Base-by-base conservation (phyloP, 2,329 filamentous ascomycete species). In the Thelonectria rubi region DNA sequence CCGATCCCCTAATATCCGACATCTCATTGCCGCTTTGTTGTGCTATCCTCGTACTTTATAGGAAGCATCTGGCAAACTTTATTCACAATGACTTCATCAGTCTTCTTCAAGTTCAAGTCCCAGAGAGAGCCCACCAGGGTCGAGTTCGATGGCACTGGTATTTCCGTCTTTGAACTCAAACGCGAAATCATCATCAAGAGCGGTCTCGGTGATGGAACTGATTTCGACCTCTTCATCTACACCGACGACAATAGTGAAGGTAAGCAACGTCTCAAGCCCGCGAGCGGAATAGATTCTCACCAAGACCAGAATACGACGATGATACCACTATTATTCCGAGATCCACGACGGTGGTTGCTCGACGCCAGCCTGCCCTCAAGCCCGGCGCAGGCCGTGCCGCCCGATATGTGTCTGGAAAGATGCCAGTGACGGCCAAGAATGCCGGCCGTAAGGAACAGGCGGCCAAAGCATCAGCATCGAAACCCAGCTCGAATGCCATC, bases 21-120 rank as follows among this genome's bases (percentile, higher is more conserved):
- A 62, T 62, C 63, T 55, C 68, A 64, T 58, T 65, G 51, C 47
- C 26, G 58, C 59, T 64, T 64, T 64, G 64, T 64, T 69, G 66
- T 70, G 67, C 60, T 68, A 55, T 64, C 67, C 58, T 65, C 62
- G 55, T 66, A 65, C 61, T 64, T 63, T 67, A 68, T 75, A 70
- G 70, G 64, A 66, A 72, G 66, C 66, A 69, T 58, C 60, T 56
- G 65, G 63, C 60, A 65, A 65, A 52, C 56, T 56, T 53, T 65
- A 62, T 64, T 76, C 81, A 88, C 74, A 74, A 97, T 97, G 94
- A 88, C 93, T 76, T 97, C 95, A 59, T 98, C 94, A 69, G 95
- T 99, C 75, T 98, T 97, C 81, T 99, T 97, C 91, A 97, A 97
- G 82, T 99, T 99, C 89, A 98, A 97, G 82, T 98, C 94, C 71